Evolutionary conservation across 805 yeast species (phyloP).

Genomic region (Yarrowia divulgata): DNA sequence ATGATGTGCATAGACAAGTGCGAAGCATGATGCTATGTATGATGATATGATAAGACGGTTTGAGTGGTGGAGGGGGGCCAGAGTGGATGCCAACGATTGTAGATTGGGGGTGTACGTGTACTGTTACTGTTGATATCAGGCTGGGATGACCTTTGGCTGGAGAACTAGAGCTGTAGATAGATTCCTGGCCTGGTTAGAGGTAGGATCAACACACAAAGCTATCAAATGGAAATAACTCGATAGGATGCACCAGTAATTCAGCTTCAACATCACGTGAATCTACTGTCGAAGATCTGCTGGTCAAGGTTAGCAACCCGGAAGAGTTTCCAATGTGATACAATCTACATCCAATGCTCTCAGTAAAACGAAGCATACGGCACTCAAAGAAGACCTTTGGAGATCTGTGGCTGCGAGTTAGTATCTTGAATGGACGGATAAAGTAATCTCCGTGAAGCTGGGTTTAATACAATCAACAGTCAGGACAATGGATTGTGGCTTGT

Average conservation of each 20-base stretch:
- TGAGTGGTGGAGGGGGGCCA: neutral
- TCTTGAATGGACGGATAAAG: neutral
- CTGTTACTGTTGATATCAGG: no score
- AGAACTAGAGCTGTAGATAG: no score
- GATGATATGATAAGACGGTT: neutral
- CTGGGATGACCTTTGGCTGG: no score
- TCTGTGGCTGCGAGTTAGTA: neutral
- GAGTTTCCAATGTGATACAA: neutral
- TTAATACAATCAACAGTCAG: neutral
- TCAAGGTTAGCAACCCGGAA: no score
- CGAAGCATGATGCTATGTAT: conserved; percentile 3
- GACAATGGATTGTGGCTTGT: neutral
- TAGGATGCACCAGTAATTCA: no score
- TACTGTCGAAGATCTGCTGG: no score
- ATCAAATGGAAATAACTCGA: no score
- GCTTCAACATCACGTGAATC: no score
- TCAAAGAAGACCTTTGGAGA: neutral
- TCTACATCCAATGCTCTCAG: neutral
- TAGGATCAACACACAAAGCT: no score
- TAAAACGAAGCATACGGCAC: conserved; percentile 1
- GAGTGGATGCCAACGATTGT: no score
- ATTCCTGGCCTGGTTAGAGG: no score
- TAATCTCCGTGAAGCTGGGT: neutral
- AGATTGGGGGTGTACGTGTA: no score
- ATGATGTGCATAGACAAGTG: conserved; percentile 11